Base-by-base conservation (phyloP, 2,329 filamentous ascomycete species). In the Cercospora sp. region DNA sequence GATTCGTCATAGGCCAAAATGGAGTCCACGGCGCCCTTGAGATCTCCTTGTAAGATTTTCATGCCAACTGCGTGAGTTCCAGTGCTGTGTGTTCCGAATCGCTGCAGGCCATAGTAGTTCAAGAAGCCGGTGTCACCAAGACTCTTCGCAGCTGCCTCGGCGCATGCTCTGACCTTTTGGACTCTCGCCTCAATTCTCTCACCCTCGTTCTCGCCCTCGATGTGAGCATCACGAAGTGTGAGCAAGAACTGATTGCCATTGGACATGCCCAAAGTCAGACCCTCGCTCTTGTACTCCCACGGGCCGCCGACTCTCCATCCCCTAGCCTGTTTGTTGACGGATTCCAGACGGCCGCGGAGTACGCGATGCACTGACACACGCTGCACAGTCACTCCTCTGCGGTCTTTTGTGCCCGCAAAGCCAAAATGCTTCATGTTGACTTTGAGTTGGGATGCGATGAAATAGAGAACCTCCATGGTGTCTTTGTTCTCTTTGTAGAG, bases 21-120 rank as follows among this genome's bases (percentile, higher is more conserved):
- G 21, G 89, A 86, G 64, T 92, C 86, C 65, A 95, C 88, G 13
- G 94, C 94, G 34, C 88, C 91, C 77, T 94, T 86, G 73, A 93
- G 93, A 75, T 97, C 89, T 32, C 88, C 90, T 73, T 91, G 87
- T 0, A 99, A 85, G 77, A 99, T 93, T 78, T 92, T 90, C 77
- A 90, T 88, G 60, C 95, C 95, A 61, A 97, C 84, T 49, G 90
- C 86, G 76, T 98, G 93, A 0, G 95, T 99, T 37, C 93, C 91
- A 12, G 92, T 90, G 30, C 88, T 83, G 79, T 95, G 94, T 0
- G 93, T 94, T 30, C 95, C 95, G 75, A 99, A 99, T 26, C 95
- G 89, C 81, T 99, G 95, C n/a, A 98, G 88, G 8, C 95, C 95
- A 77, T 94, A 99, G 82, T 98, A 99, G 81, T 99, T 99, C 80